These are phyloP conservation scores for Ophiostoma sp. DNA, from an alignment of 2,329 filamentous ascomycete genomes.

Conservation along the genomic window DNA sequence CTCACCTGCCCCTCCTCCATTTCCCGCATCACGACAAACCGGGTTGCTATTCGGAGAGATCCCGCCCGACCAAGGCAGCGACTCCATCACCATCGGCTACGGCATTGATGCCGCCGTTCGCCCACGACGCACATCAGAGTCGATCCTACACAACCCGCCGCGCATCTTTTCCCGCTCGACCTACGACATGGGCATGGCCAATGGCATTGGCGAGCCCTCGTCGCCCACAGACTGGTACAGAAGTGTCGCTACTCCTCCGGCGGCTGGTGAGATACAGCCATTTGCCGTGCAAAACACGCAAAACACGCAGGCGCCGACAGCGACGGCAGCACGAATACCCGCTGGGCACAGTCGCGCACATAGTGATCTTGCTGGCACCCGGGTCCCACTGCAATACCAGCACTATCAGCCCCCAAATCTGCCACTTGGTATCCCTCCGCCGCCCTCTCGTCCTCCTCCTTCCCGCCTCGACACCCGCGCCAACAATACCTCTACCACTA, in stretches of 20 bases:
- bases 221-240: slow-evolving; percentile 66
- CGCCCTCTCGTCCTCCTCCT: slow-evolving; percentile 15
- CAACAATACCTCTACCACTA: neutral
- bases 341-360: slow-evolving; percentile 46
- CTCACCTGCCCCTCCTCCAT: slow-evolving; percentile 25
- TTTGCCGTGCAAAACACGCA: neutral
- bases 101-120: slow-evolving; percentile 51
- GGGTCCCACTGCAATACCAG: slow-evolving; percentile 15
- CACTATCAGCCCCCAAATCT: slow-evolving; percentile 7
- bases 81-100: slow-evolving; percentile 50
- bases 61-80: slow-evolving; percentile 52
- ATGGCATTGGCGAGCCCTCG: slow-evolving; percentile 54
- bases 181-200: slow-evolving; percentile 35
- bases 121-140: slow-evolving; percentile 64
- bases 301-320: neutral
- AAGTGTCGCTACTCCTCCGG: slow-evolving; percentile 27
- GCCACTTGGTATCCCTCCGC: slow-evolving; percentile 1
- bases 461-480: slow-evolving; percentile 13
- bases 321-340: slow-evolving; percentile 8
- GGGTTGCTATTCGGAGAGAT: slow-evolving; percentile 72
- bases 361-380: slow-evolving; percentile 51
- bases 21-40: slow-evolving; percentile 36
- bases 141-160: slow-evolving; percentile 54
- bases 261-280: neutral
- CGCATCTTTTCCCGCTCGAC: slow-evolving; percentile 43